Evolutionary conservation across 73 alveolate species (phyloP).

Genomic region (Paramecium bursaria): DNA sequence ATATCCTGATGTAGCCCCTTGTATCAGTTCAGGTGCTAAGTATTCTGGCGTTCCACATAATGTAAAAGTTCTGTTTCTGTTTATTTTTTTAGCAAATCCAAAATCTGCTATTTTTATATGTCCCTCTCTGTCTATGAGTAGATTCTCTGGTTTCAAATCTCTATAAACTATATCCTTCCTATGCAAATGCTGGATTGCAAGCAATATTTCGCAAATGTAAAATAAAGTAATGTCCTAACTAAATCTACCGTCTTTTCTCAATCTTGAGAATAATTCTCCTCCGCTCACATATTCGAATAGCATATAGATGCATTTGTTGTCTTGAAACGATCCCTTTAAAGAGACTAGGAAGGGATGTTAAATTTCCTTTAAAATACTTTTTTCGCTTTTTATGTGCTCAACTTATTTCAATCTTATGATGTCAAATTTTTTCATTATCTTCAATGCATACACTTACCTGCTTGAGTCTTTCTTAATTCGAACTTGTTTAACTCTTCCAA

Average conservation of each 20-base stretch:
- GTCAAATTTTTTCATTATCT: conserved; percentile 93
- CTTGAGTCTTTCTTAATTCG: conserved; percentile 74
- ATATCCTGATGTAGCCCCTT: conserved; percentile 79
- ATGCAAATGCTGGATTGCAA: conserved; percentile 77
- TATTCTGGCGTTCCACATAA: conserved; percentile 84
- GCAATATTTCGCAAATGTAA: conserved; percentile 74
- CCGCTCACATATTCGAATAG: conserved; percentile 79
- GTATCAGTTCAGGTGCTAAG: conserved; percentile 83
- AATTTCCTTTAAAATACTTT: conserved; percentile 57
- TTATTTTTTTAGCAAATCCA: conserved; percentile 83
- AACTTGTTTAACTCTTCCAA: conserved; percentile 95
- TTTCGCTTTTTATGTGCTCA: conserved; percentile 72
- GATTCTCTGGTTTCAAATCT: conserved; percentile 83
- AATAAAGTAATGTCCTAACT: conserved; percentile 74
- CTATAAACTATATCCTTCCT: conserved; percentile 75
- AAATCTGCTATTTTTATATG: conserved; percentile 86
- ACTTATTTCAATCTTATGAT: conserved; percentile 90
- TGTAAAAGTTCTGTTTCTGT: conserved; percentile 74
- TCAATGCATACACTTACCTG: conserved; percentile 91
- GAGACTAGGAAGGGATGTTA: conserved; percentile 73
- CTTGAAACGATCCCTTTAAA: conserved; percentile 74
- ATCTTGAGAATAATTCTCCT: conserved; percentile 76
- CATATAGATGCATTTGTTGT: conserved; percentile 71
- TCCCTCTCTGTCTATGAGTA: conserved; percentile 80
- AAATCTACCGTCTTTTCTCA: conserved; percentile 76